Conservation (phyloP, 257 asterid genomes). For the Przewalskia tangutica region DNA sequence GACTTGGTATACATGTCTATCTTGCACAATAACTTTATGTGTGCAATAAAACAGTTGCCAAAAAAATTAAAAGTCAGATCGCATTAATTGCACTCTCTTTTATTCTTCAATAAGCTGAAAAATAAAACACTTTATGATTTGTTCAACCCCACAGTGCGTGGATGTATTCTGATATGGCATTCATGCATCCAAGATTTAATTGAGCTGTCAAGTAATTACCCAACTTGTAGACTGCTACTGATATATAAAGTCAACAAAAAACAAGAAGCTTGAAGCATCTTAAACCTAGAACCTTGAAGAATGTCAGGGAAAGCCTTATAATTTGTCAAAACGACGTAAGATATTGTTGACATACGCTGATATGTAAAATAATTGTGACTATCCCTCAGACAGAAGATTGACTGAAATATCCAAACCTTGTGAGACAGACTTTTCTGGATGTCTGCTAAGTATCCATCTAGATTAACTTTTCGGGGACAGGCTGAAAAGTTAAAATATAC, state of each 20-base stretch:
- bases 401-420: background rate
- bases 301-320: background rate
- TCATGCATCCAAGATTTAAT: background rate
- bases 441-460: background rate
- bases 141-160: background rate
- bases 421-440: background rate
- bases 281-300: background rate
- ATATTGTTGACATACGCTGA: background rate
- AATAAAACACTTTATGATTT: background rate
- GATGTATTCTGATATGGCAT: background rate
- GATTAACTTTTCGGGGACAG: background rate
- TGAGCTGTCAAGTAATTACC: background rate
- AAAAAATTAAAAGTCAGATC: background rate
- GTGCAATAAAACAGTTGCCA: background rate
- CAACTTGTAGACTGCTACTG: background rate
- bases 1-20: background rate
- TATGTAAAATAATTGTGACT: background rate
- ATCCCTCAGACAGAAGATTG: background rate
- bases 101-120: background rate
- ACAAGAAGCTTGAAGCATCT: background rate
- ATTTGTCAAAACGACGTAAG: background rate
- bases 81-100: background rate
- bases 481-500: background rate
- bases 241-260: background rate
- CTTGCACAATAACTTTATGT: too few relatives aligned